A percentile compares a stretch with the other conserved stretches of the same genome.
phyloP scores from a whole-genome alignment of 2,329 filamentous ascomycete species.

The Hypoxylon sp. region DNA sequence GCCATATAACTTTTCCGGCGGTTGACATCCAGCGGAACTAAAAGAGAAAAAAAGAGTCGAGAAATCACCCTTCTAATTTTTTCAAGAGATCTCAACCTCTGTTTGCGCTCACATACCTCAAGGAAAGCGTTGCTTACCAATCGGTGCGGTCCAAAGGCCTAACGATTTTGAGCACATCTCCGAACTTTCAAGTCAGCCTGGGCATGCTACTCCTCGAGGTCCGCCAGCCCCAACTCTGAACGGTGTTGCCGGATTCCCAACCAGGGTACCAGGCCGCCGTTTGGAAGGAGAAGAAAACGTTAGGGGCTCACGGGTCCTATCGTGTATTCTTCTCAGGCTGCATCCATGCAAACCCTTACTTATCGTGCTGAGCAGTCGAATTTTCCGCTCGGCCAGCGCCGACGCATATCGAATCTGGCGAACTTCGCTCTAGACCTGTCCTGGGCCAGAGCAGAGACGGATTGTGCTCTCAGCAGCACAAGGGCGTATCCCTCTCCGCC shows the following conservation, averaged over 20 bases:
- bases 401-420: conserved; percentile 69
- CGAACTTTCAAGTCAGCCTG: conserved; percentile 43
- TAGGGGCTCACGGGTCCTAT: conserved; percentile 49
- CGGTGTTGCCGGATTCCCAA: conserved; percentile 40
- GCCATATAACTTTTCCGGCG: conserved; percentile 48
- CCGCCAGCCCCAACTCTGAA: conserved; percentile 37
- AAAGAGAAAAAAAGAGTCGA: conserved; percentile 31
- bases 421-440: conserved; percentile 70
- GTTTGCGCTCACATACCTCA: conserved; percentile 30
- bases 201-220: conserved; percentile 47
- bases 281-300: conserved; percentile 50
- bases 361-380: conserved; percentile 61
- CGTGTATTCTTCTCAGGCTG: conserved; percentile 51
- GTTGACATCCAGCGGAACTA: conserved; percentile 38
- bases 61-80: conserved; percentile 26
- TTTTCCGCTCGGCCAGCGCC: conserved; percentile 70
- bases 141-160: conserved; percentile 31
- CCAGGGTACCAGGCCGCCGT: conserved; percentile 43
- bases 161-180: conserved; percentile 29
- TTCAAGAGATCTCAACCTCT: conserved; percentile 22
- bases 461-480: conserved; percentile 67
- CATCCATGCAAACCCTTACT: conserved; percentile 70
- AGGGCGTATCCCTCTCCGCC: conserved; percentile 79
- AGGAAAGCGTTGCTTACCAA: conserved; percentile 41
- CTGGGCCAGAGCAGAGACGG: conserved; percentile 69